Percentiles rank a stretch among this genome's conserved stretches.
phyloP scores from a whole-genome alignment of 2,329 filamentous ascomycete genomes.

The Rhinocladiella mackenziei region DNA sequence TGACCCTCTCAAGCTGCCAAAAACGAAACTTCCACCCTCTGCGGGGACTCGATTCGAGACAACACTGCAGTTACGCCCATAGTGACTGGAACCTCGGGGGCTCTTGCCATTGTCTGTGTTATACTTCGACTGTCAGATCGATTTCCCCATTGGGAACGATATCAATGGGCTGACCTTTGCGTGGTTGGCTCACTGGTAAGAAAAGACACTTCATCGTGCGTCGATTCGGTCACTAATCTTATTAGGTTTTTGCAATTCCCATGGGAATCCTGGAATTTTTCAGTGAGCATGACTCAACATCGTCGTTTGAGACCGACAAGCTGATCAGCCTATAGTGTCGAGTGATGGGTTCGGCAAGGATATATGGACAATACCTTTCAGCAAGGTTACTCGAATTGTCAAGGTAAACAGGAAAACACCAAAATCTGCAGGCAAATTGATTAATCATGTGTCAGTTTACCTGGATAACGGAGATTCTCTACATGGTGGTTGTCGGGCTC shows the following conservation, averaged over 20 bases:
- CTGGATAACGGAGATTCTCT: constrained; percentile 39
- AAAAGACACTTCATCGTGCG: background rate
- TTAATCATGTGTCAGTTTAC: constrained; percentile 1
- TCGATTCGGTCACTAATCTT: background rate
- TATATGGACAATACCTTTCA: constrained; percentile 43
- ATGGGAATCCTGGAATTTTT: constrained; percentile 19
- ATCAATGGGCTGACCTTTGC: constrained; percentile 15
- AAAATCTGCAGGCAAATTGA: background rate
- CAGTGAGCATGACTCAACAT: constrained; percentile 7
- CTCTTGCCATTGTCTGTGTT: constrained; percentile 15
- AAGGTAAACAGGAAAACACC: background rate
- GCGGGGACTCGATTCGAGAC: constrained; percentile 1
- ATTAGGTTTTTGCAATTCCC: constrained; percentile 14
- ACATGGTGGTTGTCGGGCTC: constrained; percentile 47
- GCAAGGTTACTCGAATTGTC: constrained; percentile 37
- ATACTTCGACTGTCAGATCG: constrained; percentile 15
- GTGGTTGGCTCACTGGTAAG: constrained; percentile 16
- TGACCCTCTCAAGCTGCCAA: constrained; percentile 9
- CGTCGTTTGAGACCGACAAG: background rate
- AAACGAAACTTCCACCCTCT: constrained; percentile 15
- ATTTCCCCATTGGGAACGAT: background rate
- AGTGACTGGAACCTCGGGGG: constrained; percentile 13
- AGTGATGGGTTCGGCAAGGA: constrained; percentile 41
- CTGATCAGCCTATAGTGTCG: constrained; percentile 9
- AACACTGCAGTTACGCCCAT: constrained; percentile 9